phyloP scores from a whole-genome alignment of 2,329 filamentous ascomycete species.

The Blastomyces gilchristii region DNA sequence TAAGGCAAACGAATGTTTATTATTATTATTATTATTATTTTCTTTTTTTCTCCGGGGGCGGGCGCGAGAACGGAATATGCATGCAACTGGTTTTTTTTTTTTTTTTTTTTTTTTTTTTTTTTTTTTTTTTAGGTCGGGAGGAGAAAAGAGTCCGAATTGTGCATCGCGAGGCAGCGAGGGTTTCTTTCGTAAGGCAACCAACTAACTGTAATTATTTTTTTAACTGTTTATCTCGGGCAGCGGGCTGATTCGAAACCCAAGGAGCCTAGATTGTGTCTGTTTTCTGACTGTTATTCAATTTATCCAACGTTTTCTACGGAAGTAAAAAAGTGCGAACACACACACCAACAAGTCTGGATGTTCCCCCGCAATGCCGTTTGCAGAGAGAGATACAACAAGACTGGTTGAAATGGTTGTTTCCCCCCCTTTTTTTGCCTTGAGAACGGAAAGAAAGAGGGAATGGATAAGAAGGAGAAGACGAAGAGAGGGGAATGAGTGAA shows the following conservation, averaged over 20 bases:
- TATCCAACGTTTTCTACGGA: too few relatives aligned
- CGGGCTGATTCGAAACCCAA: too few relatives aligned
- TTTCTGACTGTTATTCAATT: too few relatives aligned
- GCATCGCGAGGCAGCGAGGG: slow-evolving; percentile 12
- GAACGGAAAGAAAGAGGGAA: background rate
- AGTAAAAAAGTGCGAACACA: too few relatives aligned
- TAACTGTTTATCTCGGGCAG: too few relatives aligned
- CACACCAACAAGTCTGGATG: too few relatives aligned
- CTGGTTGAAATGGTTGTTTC: too few relatives aligned
- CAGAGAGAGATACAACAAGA: background rate
- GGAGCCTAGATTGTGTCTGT: too few relatives aligned
- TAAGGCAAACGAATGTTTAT: background rate
- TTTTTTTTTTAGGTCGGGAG: background rate
- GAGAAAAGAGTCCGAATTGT: slow-evolving; percentile 8
- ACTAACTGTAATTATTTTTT: background rate
- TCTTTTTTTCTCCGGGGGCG: background rate
- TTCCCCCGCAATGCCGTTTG: background rate
- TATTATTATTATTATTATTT: too few relatives aligned
- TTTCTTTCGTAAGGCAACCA: slow-evolving; percentile 6
- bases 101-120: too few relatives aligned
- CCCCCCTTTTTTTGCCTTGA: too few relatives aligned
- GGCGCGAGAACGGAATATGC: slow-evolving; percentile 1
- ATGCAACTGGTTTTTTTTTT: slow-evolving; percentile 5
- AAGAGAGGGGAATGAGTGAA: background rate
- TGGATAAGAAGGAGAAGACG: background rate